phyloP scores from a whole-genome alignment of 306 rosid species.

The Sophora flavescens region DNA sequence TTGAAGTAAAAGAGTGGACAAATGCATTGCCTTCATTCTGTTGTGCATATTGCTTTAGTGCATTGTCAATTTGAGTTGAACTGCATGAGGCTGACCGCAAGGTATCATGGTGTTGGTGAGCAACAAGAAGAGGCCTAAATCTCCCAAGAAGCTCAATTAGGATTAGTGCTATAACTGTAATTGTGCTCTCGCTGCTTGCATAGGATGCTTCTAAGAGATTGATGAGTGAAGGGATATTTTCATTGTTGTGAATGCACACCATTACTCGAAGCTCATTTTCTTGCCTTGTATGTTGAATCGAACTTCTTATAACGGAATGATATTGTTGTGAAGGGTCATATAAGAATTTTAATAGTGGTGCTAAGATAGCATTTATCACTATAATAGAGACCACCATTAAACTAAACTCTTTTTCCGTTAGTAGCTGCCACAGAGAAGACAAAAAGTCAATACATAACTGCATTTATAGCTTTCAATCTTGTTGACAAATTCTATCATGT shows the following conservation, averaged over 20 bases:
- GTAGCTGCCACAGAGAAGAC: conserved; percentile 46
- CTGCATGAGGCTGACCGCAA: conserved; percentile 15
- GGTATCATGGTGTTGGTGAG: conserved; percentile 49
- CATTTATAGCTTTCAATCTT: neutral
- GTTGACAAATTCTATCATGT: neutral
- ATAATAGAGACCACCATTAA: conserved; percentile 51
- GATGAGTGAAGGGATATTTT: conserved; percentile 56
- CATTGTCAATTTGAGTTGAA: conserved; percentile 54
- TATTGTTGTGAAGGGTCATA: conserved; percentile 64
- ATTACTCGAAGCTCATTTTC: conserved; percentile 61
- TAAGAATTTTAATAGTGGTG: conserved; percentile 57
- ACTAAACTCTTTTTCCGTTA: conserved; percentile 57
- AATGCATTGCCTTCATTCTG: conserved; percentile 51
- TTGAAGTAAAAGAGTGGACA: conserved; percentile 62
- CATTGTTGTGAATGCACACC: conserved; percentile 59
- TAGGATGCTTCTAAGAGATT: conserved; percentile 68
- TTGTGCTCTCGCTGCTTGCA: conserved; percentile 61
- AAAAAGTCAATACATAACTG: neutral
- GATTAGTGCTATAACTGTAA: conserved; percentile 55
- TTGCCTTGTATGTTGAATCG: conserved; percentile 59
- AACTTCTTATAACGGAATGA: conserved; percentile 42
- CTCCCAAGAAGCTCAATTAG: conserved; percentile 68
- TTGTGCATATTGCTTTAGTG: conserved; percentile 54
- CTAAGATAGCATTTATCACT: conserved; percentile 52
- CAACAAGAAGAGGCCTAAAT: conserved; percentile 58